Evolutionary conservation across 106 monocot genomes (phyloP).

Genomic region (Dendrobium catenatum): DNA sequence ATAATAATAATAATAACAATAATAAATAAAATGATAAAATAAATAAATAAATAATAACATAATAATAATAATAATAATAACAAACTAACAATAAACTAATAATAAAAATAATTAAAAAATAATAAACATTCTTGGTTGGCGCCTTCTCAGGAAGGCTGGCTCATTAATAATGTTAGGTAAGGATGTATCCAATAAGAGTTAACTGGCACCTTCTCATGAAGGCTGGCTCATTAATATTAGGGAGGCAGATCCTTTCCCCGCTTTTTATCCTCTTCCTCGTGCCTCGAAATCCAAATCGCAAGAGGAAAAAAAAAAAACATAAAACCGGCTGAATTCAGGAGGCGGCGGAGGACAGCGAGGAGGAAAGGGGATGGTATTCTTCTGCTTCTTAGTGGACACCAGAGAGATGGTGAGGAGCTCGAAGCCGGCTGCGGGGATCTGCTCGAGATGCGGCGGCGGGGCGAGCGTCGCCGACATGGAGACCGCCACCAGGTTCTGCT

Average conservation of each 20-base stretch:
- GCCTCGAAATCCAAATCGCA: neutral
- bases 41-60: no score
- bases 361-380: conserved; percentile 55
- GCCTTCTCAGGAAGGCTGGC: no score
- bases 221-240: neutral
- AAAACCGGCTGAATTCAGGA: no score
- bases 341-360: no score
- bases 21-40: no score
- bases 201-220: no score
- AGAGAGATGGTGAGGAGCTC: conserved; percentile 49
- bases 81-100: no score
- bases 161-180: no score
- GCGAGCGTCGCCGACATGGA: conserved; percentile 84
- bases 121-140: neutral
- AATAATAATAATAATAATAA: no score
- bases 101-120: no score
- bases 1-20: no score
- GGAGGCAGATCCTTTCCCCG: neutral
- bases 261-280: neutral
- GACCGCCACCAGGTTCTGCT: conserved; percentile 77
- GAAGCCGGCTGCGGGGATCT: conserved; percentile 85
- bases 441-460: conserved; percentile 72
- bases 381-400: conserved; percentile 91
- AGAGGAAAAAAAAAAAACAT: neutral
- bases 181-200: no score